Conservation (phyloP, 202 grass and related monocot species). For the Setaria viridis region DNA sequence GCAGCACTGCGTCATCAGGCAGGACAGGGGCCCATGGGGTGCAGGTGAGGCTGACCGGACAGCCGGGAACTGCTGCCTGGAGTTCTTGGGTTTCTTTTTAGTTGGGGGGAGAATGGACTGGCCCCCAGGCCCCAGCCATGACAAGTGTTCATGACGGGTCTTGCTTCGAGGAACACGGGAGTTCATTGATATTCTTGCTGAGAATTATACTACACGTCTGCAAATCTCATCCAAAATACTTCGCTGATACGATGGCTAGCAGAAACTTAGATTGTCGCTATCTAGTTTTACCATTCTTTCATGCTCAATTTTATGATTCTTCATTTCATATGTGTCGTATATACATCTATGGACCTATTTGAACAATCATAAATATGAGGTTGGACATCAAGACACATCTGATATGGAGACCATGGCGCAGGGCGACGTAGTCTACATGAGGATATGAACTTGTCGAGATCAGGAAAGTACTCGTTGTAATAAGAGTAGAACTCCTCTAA, state of each 20-base stretch:
- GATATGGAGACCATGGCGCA: no score
- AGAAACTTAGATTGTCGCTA: background rate
- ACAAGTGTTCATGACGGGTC: background rate
- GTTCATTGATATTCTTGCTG: background rate
- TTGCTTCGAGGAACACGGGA: background rate
- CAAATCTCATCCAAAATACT: slow-evolving; percentile 8
- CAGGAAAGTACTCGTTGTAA: no score
- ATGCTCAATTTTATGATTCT: background rate
- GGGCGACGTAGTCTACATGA: no score
- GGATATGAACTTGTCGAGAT: no score
- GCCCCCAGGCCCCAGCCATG: fast-evolving
- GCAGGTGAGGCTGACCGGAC: background rate
- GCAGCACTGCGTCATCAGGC: background rate
- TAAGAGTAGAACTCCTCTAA: no score
- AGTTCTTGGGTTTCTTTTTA: background rate
- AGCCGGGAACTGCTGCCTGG: no score
- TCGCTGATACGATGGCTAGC: background rate
- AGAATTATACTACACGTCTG: background rate
- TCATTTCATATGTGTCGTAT: background rate
- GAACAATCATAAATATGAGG: no score
- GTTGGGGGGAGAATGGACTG: background rate
- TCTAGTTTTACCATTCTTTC: background rate
- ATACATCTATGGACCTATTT: no score
- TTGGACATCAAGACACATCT: no score
- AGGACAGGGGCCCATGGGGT: background rate